Percentiles rank a stretch among this genome's conserved stretches.
phyloP scores from a whole-genome alignment of 768 basidiomycete species.

The Pulveroboletus sp. region DNA sequence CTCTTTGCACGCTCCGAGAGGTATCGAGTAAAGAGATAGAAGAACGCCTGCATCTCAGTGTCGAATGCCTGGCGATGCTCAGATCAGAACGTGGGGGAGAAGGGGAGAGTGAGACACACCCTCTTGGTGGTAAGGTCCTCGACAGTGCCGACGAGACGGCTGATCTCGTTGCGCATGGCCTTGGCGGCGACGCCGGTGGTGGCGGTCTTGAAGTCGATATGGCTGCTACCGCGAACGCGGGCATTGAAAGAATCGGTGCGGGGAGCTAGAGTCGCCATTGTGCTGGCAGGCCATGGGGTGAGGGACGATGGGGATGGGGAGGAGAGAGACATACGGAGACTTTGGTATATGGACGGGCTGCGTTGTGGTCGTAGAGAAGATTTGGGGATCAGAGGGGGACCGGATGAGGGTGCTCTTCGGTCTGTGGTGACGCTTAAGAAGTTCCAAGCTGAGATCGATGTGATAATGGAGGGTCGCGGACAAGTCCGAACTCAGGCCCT shows the following conservation, averaged over 20 bases:
- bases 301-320: conserved; percentile 8
- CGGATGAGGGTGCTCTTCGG: conserved; percentile 42
- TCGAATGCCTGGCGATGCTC: conserved; percentile 54
- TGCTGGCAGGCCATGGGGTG: conserved; percentile 30
- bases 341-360: conserved; percentile 53
- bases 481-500: conserved; percentile 30
- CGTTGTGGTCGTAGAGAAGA: conserved; percentile 62
- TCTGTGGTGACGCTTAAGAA: conserved; percentile 62
- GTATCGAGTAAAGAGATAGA: conserved; percentile 79
- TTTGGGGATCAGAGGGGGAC: conserved; percentile 46
- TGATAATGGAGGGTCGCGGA: conserved; percentile 28
- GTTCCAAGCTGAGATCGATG: conserved; percentile 36
- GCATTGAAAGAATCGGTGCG: conserved; percentile 64
- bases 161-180: conserved; percentile 98
- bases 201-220: conserved; percentile 97
- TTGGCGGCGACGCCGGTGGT: conserved; percentile 91
- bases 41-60: conserved; percentile 81
- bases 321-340: conserved; percentile 31
- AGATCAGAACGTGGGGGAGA: conserved; percentile 14
- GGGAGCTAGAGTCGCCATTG: conserved; percentile 54
- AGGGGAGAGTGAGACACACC: conserved; percentile 39
- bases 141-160: conserved; percentile 84
- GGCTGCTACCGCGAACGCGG: conserved; percentile 70
- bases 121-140: conserved; percentile 76
- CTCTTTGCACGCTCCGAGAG: conserved; percentile 62